phyloP scores from a whole-genome alignment of 768 basidiomycete genomes.

The Trametes maxima region DNA sequence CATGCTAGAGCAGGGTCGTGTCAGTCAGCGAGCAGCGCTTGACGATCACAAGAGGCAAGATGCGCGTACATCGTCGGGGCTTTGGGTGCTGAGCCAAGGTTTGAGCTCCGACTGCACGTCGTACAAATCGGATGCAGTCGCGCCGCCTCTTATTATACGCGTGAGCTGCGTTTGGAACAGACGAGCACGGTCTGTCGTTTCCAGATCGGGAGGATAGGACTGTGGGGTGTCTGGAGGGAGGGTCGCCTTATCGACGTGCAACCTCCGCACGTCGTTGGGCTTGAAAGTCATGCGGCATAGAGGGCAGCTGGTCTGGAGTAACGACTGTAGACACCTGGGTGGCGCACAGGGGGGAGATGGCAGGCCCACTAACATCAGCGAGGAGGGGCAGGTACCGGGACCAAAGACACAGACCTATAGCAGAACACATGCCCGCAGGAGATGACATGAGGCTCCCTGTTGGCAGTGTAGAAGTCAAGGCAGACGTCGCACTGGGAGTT shows the following conservation, averaged over 20 bases:
- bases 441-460: constrained; percentile 64
- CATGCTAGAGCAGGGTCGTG: constrained; percentile 18
- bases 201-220: constrained; percentile 11
- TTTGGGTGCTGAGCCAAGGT: constrained; percentile 28
- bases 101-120: constrained; percentile 27
- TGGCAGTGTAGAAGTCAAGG: constrained; percentile 59
- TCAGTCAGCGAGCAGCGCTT: background rate
- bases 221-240: constrained; percentile 18
- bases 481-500: constrained; percentile 78
- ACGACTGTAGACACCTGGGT: constrained; percentile 55
- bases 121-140: constrained; percentile 26
- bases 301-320: constrained; percentile 57
- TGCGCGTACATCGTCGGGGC: constrained; percentile 25
- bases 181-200: constrained; percentile 43
- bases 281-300: constrained; percentile 63
- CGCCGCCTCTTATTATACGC: constrained; percentile 57
- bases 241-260: constrained; percentile 61
- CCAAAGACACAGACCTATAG: constrained; percentile 24
- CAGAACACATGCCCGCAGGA: constrained; percentile 75
- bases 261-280: constrained; percentile 46
- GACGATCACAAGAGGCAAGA: constrained; percentile 1
- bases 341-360: background rate
- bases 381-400: constrained; percentile 13
- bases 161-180: constrained; percentile 57
- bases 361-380: background rate